Percentiles rank a stretch among this genome's conserved stretches.
These are phyloP conservation scores for Cutaneotrichosporon sp. DNA, from an alignment of 1,284 basidiomycete genomes.

Conservation along the genomic window DNA sequence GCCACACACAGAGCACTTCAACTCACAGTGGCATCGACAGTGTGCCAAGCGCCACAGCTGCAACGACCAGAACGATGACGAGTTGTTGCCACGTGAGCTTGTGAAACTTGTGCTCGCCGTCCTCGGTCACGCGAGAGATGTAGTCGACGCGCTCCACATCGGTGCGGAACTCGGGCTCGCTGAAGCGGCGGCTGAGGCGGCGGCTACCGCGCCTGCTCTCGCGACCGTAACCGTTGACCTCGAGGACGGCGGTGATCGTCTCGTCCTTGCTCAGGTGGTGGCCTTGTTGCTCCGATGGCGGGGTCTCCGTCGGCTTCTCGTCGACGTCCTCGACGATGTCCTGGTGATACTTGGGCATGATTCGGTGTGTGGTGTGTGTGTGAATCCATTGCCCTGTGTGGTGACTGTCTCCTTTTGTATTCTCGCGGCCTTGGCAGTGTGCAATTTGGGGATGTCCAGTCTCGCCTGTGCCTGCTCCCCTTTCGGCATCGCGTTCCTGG, in stretches of 20 bases:
- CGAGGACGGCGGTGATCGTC: background rate
- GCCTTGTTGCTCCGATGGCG: no score
- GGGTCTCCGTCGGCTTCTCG: background rate
- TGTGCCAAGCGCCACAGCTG: constrained; percentile 20
- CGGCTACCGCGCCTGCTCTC: no score
- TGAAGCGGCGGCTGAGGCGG: background rate
- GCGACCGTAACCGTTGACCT: background rate
- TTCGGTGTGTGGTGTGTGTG: no score
- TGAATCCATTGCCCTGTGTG: no score
- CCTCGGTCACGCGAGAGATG: constrained; percentile 8
- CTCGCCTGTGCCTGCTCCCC: no score
- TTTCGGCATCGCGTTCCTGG: no score
- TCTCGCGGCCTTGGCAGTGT: no score
- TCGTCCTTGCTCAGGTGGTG: background rate
- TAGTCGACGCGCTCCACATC: constrained; percentile 16
- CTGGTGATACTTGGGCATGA: no score
- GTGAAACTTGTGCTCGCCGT: constrained; percentile 24
- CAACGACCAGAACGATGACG: constrained; percentile 20
- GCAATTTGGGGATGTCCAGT: no score
- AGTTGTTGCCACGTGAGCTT: constrained; percentile 24
- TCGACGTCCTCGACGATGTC: background rate
- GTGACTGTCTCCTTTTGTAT: no score
- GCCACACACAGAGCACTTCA: background rate
- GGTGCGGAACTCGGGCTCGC: background rate
- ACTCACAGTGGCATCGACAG: constrained; percentile 23